Evolutionary conservation across 441 rosid genomes (phyloP).

Genomic region (Pelargonium australe): DNA sequence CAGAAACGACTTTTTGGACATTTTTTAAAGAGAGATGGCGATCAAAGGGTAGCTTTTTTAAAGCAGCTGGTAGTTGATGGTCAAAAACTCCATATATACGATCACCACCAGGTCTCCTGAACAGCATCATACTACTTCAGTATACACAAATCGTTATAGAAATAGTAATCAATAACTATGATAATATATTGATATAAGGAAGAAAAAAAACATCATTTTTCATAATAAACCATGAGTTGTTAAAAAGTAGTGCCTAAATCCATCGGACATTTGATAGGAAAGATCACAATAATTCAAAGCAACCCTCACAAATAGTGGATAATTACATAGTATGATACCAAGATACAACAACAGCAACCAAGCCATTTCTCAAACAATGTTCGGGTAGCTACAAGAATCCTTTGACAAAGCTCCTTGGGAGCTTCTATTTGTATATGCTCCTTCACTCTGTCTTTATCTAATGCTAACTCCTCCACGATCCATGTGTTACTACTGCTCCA

Average conservation of each 20-base stretch:
- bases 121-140: not conserved
- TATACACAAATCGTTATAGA: not conserved
- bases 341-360: too few relatives aligned
- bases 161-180: not conserved
- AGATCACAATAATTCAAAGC: not conserved
- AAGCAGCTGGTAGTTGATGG: slow-evolving; percentile 94
- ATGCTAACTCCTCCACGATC: too few relatives aligned
- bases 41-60: slow-evolving; percentile 91
- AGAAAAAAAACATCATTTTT: not conserved
- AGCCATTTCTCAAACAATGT: too few relatives aligned
- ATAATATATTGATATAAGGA: not conserved
- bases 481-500: too few relatives aligned
- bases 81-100: slow-evolving; percentile 93
- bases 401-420: too few relatives aligned
- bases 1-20: slow-evolving; percentile 90
- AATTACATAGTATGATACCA: too few relatives aligned
- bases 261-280: not conserved
- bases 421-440: too few relatives aligned
- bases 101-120: slow-evolving; percentile 97
- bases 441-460: too few relatives aligned
- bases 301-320: not conserved
- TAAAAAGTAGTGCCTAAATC: not conserved
- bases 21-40: slow-evolving; percentile 84
- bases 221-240: not conserved
- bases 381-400: too few relatives aligned